Evolutionary conservation across 2,329 filamentous ascomycete genomes (phyloP).

Genomic region (Scedosporium apiospermum): DNA sequence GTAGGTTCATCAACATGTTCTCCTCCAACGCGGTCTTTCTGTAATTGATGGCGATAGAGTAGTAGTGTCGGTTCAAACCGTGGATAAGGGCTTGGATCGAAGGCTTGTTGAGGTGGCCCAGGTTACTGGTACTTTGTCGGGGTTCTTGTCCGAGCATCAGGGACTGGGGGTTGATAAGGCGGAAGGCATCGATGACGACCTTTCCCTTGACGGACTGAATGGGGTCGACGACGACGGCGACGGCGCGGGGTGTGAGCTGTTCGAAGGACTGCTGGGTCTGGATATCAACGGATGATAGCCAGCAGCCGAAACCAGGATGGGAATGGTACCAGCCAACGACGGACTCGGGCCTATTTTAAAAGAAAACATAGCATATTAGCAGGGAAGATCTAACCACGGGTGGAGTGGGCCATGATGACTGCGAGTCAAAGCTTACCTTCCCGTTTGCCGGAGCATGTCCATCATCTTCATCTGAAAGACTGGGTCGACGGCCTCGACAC

Average conservation of each 20-base stretch:
- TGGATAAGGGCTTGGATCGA: conserved; percentile 99
- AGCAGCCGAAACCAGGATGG: conserved; percentile 97
- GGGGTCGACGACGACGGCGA: conserved; percentile 95
- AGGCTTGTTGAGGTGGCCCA: conserved; percentile 97
- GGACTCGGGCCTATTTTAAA: conserved; percentile 65
- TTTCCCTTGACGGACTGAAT: conserved; percentile 99
- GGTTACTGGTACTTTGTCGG: conserved; percentile 92
- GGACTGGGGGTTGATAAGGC: conserved; percentile 94
- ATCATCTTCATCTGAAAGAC: conserved; percentile 99
- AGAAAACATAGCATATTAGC: neutral
- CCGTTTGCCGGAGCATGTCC: conserved; percentile 98
- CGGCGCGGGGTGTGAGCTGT: conserved; percentile 90
- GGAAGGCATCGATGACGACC: conserved; percentile 98
- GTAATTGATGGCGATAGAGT: conserved; percentile 98
- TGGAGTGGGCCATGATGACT: no score
- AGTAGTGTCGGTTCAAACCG: conserved; percentile 96
- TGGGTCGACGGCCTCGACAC: conserved; percentile 94
- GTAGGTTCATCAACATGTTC: conserved; percentile 99
- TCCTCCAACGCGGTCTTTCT: conserved; percentile 95
- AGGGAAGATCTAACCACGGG: neutral
- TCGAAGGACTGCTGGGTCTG: conserved; percentile 99
- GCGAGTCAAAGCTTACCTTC: conserved; percentile 51
- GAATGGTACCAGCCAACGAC: conserved; percentile 99
- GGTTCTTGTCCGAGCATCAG: conserved; percentile 98
- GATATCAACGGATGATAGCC: conserved; percentile 98